Percentiles rank a stretch among this genome's conserved stretches.
Conservation (phyloP, 1,284 basidiomycete species). For the Leccinum variabile region DNA sequence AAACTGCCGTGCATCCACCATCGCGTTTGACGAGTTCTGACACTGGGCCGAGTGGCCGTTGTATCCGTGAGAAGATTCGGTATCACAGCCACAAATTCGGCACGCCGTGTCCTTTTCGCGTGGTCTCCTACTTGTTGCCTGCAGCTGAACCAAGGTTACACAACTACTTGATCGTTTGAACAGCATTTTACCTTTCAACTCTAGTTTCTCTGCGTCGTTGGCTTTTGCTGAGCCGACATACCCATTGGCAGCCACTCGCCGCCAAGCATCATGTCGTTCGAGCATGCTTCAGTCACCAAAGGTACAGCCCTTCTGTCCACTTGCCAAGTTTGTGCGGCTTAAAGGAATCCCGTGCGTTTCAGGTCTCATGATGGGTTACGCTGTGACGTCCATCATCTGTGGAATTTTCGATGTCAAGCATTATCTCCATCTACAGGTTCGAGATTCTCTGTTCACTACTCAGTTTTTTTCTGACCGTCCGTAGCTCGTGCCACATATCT, state of each 20-base stretch:
- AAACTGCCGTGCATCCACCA: not conserved
- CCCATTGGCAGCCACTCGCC: not conserved
- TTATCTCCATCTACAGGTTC: slow-evolving; percentile 80
- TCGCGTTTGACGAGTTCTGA: not conserved
- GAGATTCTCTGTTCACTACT: slow-evolving; percentile 12
- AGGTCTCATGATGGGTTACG: slow-evolving; percentile 78
- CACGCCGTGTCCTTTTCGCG: not conserved
- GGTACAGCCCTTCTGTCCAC: slow-evolving; percentile 41
- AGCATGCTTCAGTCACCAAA: slow-evolving; percentile 78
- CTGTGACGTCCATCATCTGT: slow-evolving; percentile 66
- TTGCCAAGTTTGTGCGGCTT: not conserved
- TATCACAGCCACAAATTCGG: slow-evolving; percentile 16
- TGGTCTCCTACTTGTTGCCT: not conserved
- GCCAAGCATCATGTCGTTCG: slow-evolving; percentile 61
- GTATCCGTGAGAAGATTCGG: not conserved
- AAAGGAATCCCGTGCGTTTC: not conserved
- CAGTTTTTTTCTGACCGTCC: slow-evolving; percentile 9
- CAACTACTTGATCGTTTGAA: not conserved
- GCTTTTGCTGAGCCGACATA: not conserved
- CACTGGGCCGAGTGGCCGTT: not conserved
- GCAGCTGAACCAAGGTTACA: not conserved
- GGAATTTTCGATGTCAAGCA: slow-evolving; percentile 86
- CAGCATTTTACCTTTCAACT: not conserved
- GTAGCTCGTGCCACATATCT: slow-evolving; percentile 70
- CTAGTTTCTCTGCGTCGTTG: not conserved